These are phyloP conservation scores for Vaccinium corymbosum DNA, from an alignment of 148 eudicot species.

Conservation along the genomic window DNA sequence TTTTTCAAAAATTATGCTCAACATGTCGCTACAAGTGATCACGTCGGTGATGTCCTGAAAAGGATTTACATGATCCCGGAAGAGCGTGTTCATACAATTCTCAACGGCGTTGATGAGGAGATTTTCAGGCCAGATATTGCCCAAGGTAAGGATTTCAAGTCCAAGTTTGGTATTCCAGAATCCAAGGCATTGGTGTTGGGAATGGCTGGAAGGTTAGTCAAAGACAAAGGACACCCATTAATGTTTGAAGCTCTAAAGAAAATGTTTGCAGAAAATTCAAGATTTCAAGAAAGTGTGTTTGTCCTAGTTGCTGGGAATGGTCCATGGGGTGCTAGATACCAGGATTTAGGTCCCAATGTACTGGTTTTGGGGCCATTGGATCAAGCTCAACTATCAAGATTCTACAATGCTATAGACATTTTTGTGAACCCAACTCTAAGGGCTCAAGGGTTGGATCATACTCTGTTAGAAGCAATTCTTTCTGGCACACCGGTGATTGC, in stretches of 20 bases:
- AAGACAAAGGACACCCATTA: slow-evolving; percentile 54
- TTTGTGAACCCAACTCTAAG: slow-evolving; percentile 54
- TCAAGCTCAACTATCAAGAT: slow-evolving; percentile 30
- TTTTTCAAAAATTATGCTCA: slow-evolving; percentile 44
- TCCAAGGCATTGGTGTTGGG: slow-evolving; percentile 36
- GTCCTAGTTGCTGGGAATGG: slow-evolving; percentile 52
- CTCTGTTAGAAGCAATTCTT: slow-evolving; percentile 42
- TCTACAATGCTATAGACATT: slow-evolving; percentile 46
- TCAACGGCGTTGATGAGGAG: slow-evolving; percentile 47
- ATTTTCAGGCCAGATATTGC: slow-evolving; percentile 40
- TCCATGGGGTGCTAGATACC: slow-evolving; percentile 51
- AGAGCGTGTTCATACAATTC: slow-evolving; percentile 46
- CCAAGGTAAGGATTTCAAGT: slow-evolving; percentile 31
- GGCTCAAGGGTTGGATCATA: slow-evolving; percentile 56
- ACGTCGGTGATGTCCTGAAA: slow-evolving; percentile 44
- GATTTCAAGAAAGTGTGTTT: slow-evolving; percentile 23
- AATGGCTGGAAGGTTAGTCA: slow-evolving; percentile 51
- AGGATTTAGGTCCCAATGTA: slow-evolving; percentile 36
- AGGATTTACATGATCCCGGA: slow-evolving; percentile 57
- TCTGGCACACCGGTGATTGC: slow-evolving; percentile 48
- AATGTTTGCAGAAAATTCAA: slow-evolving; percentile 31
- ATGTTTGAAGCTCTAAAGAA: slow-evolving; percentile 48
- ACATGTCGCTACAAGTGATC: slow-evolving; percentile 56
- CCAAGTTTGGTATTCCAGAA: slow-evolving; percentile 24
- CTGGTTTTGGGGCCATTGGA: slow-evolving; percentile 45